Percentiles rank a stretch among this genome's conserved stretches.
Evolutionary conservation across 192 early-diverging fungal species (phyloP).

Genomic region (Nowakowskiella sp.): DNA sequence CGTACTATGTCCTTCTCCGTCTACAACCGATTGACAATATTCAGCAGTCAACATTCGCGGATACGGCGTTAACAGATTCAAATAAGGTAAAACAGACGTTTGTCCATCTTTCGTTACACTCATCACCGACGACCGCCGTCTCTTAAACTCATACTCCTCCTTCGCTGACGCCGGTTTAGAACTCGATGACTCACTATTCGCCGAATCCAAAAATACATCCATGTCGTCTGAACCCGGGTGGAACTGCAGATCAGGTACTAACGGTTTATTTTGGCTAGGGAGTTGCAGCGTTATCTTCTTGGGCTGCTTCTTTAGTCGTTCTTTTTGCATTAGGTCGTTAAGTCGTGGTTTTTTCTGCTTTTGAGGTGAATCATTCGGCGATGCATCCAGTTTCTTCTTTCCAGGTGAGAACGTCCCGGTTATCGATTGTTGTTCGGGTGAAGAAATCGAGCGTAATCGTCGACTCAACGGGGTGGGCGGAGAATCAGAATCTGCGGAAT

Average conservation of each 20-base stretch:
- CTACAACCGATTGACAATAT: conserved; percentile 12
- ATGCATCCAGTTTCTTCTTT: background rate
- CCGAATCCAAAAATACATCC: background rate
- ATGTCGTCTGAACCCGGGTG: background rate
- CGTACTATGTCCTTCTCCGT: conserved; percentile 9
- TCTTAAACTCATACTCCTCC: background rate
- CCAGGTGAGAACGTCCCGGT: background rate
- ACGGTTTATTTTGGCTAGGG: background rate
- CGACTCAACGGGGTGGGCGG: background rate
- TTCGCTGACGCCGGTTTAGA: background rate
- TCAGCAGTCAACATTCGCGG: conserved; percentile 16
- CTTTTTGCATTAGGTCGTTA: no score
- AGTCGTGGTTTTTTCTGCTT: conserved; percentile 5
- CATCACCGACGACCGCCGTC: background rate
- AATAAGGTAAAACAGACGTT: background rate
- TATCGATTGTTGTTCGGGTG: background rate
- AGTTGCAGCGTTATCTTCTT: no score
- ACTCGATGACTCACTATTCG: background rate
- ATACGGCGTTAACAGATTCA: conserved; percentile 18
- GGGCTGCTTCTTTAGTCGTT: no score
- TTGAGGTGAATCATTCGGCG: background rate
- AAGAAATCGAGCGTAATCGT: conserved; percentile 10
- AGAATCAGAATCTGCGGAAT: background rate
- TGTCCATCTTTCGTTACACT: background rate
- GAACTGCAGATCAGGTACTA: background rate